Conservation (phyloP, 768 basidiomycete species). For the Crucibulum laeve region DNA sequence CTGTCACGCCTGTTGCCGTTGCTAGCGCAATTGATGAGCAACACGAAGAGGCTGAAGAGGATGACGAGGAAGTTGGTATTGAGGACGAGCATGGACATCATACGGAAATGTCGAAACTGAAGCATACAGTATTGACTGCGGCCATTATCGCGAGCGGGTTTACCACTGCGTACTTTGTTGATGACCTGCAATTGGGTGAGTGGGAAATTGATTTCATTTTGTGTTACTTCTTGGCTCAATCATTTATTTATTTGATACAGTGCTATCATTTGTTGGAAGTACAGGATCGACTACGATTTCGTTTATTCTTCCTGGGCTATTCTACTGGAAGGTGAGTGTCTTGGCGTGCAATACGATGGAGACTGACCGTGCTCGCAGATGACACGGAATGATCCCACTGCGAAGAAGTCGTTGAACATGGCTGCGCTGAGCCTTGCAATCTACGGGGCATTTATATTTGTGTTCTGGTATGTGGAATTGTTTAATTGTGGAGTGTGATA, state of each 20-base stretch:
- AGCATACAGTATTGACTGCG: slow-evolving; percentile 67
- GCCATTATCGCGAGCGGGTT: slow-evolving; percentile 65
- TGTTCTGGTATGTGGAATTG: slow-evolving; percentile 73
- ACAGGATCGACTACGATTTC: slow-evolving; percentile 97
- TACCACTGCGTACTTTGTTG: slow-evolving; percentile 71
- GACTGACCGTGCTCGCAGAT: slow-evolving; percentile 36
- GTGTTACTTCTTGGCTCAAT: no score
- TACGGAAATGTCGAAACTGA: slow-evolving; percentile 60
- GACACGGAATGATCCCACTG: slow-evolving; percentile 59
- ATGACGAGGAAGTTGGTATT: slow-evolving; percentile 38
- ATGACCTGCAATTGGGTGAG: slow-evolving; percentile 74
- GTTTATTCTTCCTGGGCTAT: slow-evolving; percentile 90
- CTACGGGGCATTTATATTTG: slow-evolving; percentile 78
- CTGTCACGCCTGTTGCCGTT: slow-evolving; percentile 22
- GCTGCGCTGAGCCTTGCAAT: slow-evolving; percentile 61
- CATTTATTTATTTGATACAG: no score
- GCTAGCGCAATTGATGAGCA: slow-evolving; percentile 42
- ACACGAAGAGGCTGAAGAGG: slow-evolving; percentile 41
- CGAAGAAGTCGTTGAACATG: slow-evolving; percentile 44
- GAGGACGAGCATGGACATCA: slow-evolving; percentile 53
- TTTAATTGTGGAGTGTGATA: background rate
- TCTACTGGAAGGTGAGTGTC: slow-evolving; percentile 81
- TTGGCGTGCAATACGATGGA: slow-evolving; percentile 7
- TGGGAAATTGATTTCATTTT: no score
- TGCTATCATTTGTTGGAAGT: slow-evolving; percentile 93